phyloP scores from a whole-genome alignment of 2,329 filamentous ascomycete species.

The Bimuria novae-zelandiae region DNA sequence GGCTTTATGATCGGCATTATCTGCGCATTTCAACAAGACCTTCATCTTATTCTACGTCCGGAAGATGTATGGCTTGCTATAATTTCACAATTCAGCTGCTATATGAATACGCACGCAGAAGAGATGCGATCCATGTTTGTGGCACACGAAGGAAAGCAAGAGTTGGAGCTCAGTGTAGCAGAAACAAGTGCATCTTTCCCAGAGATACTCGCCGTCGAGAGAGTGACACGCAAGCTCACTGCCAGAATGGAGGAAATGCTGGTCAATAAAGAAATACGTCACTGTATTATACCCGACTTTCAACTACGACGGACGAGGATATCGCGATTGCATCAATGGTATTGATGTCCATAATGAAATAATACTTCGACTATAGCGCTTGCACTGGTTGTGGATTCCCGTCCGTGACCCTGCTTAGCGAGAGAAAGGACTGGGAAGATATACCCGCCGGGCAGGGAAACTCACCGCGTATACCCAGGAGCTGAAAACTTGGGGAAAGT shows the following conservation, averaged over 20 bases:
- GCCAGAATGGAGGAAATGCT: not conserved
- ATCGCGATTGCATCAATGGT: constrained; percentile 16
- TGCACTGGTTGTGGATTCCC: constrained; percentile 18
- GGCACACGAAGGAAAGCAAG: not conserved
- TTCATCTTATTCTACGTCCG: constrained; percentile 28
- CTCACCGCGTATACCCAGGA: constrained; percentile 3
- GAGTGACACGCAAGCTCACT: not conserved
- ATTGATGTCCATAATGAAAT: constrained; percentile 24
- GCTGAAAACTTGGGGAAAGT: not conserved
- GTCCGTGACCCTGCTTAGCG: constrained; percentile 25
- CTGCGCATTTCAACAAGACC: constrained; percentile 8
- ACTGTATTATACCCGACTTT: constrained; percentile 27
- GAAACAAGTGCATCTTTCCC: not conserved
- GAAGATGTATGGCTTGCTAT: constrained; percentile 36
- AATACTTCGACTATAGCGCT: constrained; percentile 20
- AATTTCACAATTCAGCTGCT: constrained; percentile 30
- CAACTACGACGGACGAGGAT: constrained; percentile 21
- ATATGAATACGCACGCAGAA: constrained; percentile 31
- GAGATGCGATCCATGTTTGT: constrained; percentile 6
- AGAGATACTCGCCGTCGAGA: not conserved
- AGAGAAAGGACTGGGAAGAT: constrained; percentile 21
- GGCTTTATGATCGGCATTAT: no score
- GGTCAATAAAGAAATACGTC: constrained; percentile 7
- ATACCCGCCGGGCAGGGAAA: constrained; percentile 21
- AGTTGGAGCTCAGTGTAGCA: not conserved